Evolutionary conservation across 1,284 basidiomycete species (phyloP), one percentile per base, ranked within the genome.

Genomic region (Volvariella volvacea): DNA sequence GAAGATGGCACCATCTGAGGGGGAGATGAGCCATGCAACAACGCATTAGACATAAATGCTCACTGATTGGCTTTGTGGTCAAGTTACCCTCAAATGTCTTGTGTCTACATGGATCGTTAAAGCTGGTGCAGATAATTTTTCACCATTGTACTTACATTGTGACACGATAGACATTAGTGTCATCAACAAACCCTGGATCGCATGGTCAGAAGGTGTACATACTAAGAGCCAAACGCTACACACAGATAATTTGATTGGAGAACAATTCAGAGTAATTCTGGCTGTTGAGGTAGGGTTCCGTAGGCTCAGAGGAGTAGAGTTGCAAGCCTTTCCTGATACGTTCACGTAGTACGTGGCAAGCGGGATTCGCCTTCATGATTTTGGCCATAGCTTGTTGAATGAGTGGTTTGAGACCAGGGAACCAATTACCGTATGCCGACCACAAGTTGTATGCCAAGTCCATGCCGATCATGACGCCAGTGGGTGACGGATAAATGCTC

Each of bases 61-160:
- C 56, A 83, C 84, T 98, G 74, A 99, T 98, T 1, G 96, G 96
- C 68, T 99, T 99, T 22, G 96, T 99, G 15, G 96, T 99, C 79
- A 98, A 80, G 67, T 99, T 99, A 61, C 94, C 96, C 71, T 99
- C 96, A 65, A 99, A 99, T 4, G 95, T 99, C 74, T 98, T 97
- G 75, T 99, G 96, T 60, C 78, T 80, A 28, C 25, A 28, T 28
- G 12, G 6, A 28, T 6, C 31, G 50, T 37, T 15, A 30, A 45
- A 41, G 4, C 52, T 45, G 45, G 44, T 25, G 43, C 25, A 45
- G 22, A 44, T 41, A 28, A 46, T 9, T 16, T 50, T 39, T 22
- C 15, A 43, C 21, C n/a, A 33, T 4, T 16, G 39, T n/a, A 61
- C 75, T 50, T 60, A 80, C 78, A 99, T 99, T 6, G 95, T 99